Evolutionary conservation across 495 filamentous ascomycete genomes (phyloP), one percentile per base, ranked within the genome.

Genomic region (Penicillium silybi): DNA sequence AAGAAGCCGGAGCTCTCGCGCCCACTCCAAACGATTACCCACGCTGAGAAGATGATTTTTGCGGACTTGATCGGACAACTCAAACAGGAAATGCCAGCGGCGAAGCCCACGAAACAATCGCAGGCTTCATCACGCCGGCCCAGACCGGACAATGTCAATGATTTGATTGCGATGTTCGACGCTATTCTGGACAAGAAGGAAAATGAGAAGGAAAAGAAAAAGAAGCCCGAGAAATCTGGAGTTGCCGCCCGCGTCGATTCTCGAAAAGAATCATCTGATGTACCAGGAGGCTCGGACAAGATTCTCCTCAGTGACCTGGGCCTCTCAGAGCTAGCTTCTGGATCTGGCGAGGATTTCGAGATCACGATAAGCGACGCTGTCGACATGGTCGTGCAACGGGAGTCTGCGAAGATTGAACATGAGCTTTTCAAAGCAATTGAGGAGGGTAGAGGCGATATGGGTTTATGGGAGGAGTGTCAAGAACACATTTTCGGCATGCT

Each of bases 391-490:
- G 55, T 70, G 0, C 18, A 61, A 9, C 61, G 65, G 17, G 72
- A 76, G 52, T 48, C 48, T 2, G 25, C 27, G 11, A 65, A 59
- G 46, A 68, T 65, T 35, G 67, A 63, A 41, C 32, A 34, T 7
- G 56, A 58, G 18, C 54, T 64, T 40, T 67, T 50, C 52, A 59
- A 45, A 43, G 67, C 63, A 6, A 45, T 75, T 10, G 50, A 69
- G 11, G 59, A 63, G 6, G 80, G 81, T 8, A 64, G 70, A 42
- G 83, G 82, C 0, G 90, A 93, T 51, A 66, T 79, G 16, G 81
- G 82, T 22, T 62, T 95, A 8, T 95, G 89, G 90, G 68, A 80
- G 3, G 68, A 89, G 0, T 76, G 93, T 53, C 79, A 88, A 50
- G 66, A 74, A 3, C 81, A 87, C 45, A 84, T 95, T 17, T 89